Evolutionary conservation across 2,329 filamentous ascomycete genomes (phyloP).

Genomic region (Cladophialophora psammophila): DNA sequence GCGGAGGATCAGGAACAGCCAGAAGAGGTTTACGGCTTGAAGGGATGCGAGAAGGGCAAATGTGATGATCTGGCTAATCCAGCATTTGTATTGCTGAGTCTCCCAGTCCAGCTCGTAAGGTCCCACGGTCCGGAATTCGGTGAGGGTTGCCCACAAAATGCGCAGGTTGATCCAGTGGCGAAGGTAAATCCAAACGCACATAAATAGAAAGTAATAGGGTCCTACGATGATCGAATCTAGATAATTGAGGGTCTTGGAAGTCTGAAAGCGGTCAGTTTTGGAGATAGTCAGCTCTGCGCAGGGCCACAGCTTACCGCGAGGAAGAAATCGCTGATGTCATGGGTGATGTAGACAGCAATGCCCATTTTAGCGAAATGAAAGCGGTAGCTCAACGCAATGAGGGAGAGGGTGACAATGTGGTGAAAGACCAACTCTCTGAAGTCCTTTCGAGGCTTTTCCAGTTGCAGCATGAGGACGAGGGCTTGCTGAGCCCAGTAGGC

Average conservation of each 20-base stretch:
- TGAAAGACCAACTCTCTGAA: constrained; percentile 87
- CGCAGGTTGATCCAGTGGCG: constrained; percentile 69
- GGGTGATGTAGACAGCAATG: constrained; percentile 84
- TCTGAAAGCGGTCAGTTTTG: constrained; percentile 55
- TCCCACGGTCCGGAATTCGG: constrained; percentile 46
- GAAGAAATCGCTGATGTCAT: constrained; percentile 91
- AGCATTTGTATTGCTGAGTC: constrained; percentile 47
- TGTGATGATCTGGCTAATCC: constrained; percentile 45
- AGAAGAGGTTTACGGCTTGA: constrained; percentile 47
- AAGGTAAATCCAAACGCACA: constrained; percentile 80
- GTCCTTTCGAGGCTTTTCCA: constrained; percentile 89
- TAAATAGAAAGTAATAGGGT: constrained; percentile 81
- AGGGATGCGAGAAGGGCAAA: constrained; percentile 45
- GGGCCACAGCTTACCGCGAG: constrained; percentile 68
- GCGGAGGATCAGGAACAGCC: constrained; percentile 45
- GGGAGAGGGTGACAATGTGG: constrained; percentile 79
- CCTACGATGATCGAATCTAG: constrained; percentile 74
- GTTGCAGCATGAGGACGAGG: constrained; percentile 78
- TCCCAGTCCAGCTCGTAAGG: constrained; percentile 48
- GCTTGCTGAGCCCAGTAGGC: constrained; percentile 91
- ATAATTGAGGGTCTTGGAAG: constrained; percentile 87
- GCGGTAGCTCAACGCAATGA: constrained; percentile 82
- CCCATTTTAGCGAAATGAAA: constrained; percentile 95
- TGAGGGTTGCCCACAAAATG: constrained; percentile 46
- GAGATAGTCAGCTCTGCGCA: constrained; percentile 15